phyloP scores from a whole-genome alignment of 257 asterid species.

The Solanum gandarillasii region DNA sequence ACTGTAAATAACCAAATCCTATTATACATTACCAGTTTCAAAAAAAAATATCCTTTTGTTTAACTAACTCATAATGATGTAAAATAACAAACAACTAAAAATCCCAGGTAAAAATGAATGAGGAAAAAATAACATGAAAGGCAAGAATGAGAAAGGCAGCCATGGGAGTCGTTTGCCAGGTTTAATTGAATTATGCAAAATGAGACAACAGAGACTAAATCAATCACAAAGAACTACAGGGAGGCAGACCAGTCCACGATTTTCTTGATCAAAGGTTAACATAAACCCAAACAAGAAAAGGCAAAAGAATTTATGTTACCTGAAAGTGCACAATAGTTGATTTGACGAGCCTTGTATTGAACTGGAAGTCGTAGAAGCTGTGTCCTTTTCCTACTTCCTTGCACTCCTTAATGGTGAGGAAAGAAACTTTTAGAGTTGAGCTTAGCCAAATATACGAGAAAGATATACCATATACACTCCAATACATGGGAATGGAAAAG shows the following conservation, averaged over 20 bases:
- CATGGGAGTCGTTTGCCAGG: neutral
- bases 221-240: neutral
- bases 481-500: neutral
- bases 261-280: neutral
- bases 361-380: constrained; percentile 69
- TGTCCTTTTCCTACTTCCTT: constrained; percentile 67
- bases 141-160: neutral
- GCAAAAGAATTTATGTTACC: constrained; percentile 35
- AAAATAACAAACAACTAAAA: neutral
- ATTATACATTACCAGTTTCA: neutral
- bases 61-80: neutral
- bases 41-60: neutral
- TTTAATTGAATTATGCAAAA: neutral
- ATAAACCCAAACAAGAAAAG: neutral
- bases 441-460: neutral
- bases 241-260: neutral
- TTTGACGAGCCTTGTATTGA: constrained; percentile 84
- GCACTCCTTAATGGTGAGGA: constrained; percentile 41
- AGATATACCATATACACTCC: neutral
- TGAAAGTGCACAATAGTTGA: constrained; percentile 94
- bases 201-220: neutral
- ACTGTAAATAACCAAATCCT: neutral
- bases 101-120: neutral
- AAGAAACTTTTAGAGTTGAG: neutral
- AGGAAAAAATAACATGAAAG: neutral